Evolutionary conservation across 2,329 filamentous ascomycete genomes (phyloP), one percentile per base, ranked within the genome.

Genomic region (Ilyonectria sp.): DNA sequence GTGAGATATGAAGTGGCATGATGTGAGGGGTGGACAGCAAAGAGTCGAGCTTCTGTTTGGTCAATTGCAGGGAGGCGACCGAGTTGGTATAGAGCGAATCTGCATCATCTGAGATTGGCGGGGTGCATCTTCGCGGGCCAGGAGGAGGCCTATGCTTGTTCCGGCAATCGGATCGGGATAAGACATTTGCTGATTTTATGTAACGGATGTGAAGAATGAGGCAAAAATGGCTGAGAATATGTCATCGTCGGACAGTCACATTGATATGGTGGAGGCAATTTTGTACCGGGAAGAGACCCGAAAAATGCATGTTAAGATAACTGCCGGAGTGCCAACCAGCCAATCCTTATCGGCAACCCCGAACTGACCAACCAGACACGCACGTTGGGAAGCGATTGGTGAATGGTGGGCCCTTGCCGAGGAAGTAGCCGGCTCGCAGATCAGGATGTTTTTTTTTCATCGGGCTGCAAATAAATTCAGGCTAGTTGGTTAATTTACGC

Each of bases 371-470:
- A 63, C 60, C 50, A 63, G 23, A 54, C 26, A 47, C 3, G 68
- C 73, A 75, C 73, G 73, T 75, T 75, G 65, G 69, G 61, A 37
- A 61, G 55, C 62, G 69, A 65, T 68, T 73, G 73, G 70, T 71
- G 70, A 72, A 60, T 72, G 72, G 74, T 74, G 73, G 73, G 69
- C 65, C 71, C 52, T 60, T 55, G 33, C 68, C 70, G 73, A 75
- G 71, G 73, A 73, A 75, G 60, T 64, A 57, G 37, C 59, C 68
- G 63, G 68, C 61, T 60, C 43, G 19, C 15, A 57, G 60, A 67
- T 64, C 3, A 26, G 31, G 7, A 26, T 10, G 50, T 1, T 5
- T n/a, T n/a, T n/a, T 50, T 50, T 31, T 6, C 6, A n/a, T 3
- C 7, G 17, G 21, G 43, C 43, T 50, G 4, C 17, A 50, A 50